Base-by-base conservation (phyloP, 768 basidiomycete genomes). In the Leucocoprinus birnbaumii region DNA sequence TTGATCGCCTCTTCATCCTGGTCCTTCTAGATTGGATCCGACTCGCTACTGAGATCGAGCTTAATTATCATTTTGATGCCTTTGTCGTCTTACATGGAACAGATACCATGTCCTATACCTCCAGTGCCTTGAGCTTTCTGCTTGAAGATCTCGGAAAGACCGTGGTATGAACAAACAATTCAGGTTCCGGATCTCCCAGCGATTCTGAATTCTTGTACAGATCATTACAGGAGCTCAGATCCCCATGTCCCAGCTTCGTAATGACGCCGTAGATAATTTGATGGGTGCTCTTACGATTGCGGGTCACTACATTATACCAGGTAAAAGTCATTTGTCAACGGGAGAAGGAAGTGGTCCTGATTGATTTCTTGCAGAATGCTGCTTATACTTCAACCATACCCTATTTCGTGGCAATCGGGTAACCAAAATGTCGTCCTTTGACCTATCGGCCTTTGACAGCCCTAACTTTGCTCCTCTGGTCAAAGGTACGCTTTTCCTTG, bases 201-300 rank as follows among this genome's bases (percentile, higher is more conserved):
- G 50, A 10, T 19, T 31, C 37, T 31, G 31, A 14, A 3, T 18
- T 19, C 27, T 41, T 10, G 31, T 52, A 43, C 43, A 93, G 91
- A 92, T 96, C 55, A 61, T 95, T 26, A 96, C 92, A 1, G 95
- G 94, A 11, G 93, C 94, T 0, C 95, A 97, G 72, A 96, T 98
- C 34, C 92, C 95, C 13, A 73, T 94, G 31, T 93, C 90, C 1
- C 89, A 94, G 64, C 74, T 95, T 44, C 82, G 93, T n/a, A 97
- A 95, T 62, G 94, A 98, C 66, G 93, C 94, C 7, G 85, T 94
- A 4, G 95, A 96, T 61, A 98, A 97, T 66, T 73, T 97, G 9
- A 84, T 97, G 66, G 94, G 92, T 7, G 89, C 92, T 2, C 73
- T 98, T 31, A 85, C 87, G 14, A 87, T 96, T 49, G 94, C 94